Percentiles rank a stretch among this genome's conserved stretches.
These are phyloP conservation scores for Penicillium sp. DNA, from an alignment of 2,329 filamentous ascomycete species.

Conservation along the genomic window DNA sequence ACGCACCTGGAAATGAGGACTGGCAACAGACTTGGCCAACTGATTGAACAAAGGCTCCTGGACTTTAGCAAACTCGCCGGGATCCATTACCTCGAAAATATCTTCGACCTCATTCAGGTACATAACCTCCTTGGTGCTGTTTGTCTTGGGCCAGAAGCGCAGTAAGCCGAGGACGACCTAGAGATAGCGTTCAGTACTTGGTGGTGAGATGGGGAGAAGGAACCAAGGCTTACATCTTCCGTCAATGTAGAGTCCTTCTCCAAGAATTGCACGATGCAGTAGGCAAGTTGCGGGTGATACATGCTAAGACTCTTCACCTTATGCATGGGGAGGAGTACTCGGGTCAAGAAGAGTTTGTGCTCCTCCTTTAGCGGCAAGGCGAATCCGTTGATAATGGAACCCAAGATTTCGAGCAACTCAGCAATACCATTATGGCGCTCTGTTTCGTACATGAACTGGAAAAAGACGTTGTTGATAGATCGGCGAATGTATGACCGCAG, in stretches of 20 bases:
- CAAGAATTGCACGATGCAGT: slow-evolving; percentile 97
- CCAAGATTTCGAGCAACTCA: slow-evolving; percentile 91
- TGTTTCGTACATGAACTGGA: slow-evolving; percentile 98
- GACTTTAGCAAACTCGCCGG: slow-evolving; percentile 96
- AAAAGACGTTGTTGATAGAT: slow-evolving; percentile 99
- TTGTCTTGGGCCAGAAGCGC: slow-evolving; percentile 98
- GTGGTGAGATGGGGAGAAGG: not conserved
- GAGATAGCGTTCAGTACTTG: slow-evolving; percentile 1
- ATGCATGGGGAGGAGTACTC: slow-evolving; percentile 88
- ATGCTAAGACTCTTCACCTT: slow-evolving; percentile 99
- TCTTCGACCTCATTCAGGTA: slow-evolving; percentile 99
- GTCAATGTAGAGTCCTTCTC: slow-evolving; percentile 97
- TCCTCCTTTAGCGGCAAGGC: slow-evolving; percentile 95
- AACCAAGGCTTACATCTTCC: slow-evolving; percentile 69
- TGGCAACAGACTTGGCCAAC: slow-evolving; percentile 94
- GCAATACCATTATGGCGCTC: slow-evolving; percentile 98
- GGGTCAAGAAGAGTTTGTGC: slow-evolving; percentile 94
- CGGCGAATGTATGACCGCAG: slow-evolving; percentile 93
- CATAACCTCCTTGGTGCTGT: slow-evolving; percentile 99
- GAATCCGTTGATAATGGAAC: slow-evolving; percentile 99
- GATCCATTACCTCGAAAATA: slow-evolving; percentile 99
- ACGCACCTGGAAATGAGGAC: slow-evolving; percentile 86
- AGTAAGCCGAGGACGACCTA: slow-evolving; percentile 90
- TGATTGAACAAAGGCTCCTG: slow-evolving; percentile 98
- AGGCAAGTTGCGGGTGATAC: slow-evolving; percentile 97